Conservation (phyloP, 176 grass and related monocot species). For the Otatea glauca region DNA sequence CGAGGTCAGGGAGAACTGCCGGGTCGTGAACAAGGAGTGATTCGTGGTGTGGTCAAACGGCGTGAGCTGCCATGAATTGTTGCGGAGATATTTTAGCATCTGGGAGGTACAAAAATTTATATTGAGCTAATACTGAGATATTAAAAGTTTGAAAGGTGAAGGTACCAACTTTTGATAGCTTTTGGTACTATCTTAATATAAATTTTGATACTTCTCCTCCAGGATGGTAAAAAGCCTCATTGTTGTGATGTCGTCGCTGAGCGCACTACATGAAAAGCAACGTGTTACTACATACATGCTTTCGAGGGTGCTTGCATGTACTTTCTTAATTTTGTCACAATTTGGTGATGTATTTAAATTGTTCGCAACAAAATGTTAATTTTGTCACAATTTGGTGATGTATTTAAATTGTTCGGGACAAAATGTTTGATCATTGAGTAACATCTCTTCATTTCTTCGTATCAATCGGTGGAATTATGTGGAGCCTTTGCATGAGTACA, state of each 20-base stretch:
- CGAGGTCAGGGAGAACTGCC: constrained; percentile 73
- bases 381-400: background rate
- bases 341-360: background rate
- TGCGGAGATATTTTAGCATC: background rate
- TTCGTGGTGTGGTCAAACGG: background rate
- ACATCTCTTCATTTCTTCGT: background rate
- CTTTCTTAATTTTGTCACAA: constrained; percentile 13
- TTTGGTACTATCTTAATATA: too few species aligned
- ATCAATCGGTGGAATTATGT: background rate
- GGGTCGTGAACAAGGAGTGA: constrained; percentile 61
- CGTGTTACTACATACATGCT: too few species aligned
- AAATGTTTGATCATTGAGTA: background rate
- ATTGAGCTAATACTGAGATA: too few species aligned
- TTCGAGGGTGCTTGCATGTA: background rate
- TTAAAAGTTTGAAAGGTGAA: too few species aligned
- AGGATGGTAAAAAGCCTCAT: too few species aligned
- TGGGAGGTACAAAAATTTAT: too few species aligned
- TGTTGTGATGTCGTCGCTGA: background rate
- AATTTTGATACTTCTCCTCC: too few species aligned
- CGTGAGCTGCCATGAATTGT: background rate
- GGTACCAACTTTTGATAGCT: too few species aligned
- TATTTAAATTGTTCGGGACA: background rate
- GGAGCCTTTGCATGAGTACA: background rate
- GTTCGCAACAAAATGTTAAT: background rate
- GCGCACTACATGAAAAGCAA: background rate